Base-by-base conservation (phyloP, 306 rosid species). In the Dryas drummondii region DNA sequence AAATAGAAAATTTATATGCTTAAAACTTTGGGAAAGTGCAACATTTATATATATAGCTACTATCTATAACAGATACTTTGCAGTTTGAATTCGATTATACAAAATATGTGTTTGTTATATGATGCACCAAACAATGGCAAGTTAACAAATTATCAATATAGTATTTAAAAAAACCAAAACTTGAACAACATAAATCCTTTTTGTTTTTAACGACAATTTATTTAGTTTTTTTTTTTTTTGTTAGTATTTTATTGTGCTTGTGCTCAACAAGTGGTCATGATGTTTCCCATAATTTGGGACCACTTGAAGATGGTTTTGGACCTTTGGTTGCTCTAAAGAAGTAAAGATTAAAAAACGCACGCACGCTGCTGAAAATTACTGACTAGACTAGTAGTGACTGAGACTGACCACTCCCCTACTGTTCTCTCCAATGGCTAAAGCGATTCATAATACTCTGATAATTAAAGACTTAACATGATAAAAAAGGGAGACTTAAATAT, bases 281-380 rank as follows among this genome's bases (percentile, higher is more conserved):
- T 69, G 81, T 81, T 84, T 75, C 80, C 79, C 82, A 81, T 79
- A 58, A 69, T 41, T 68, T 67, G 79, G 92, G 96, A 86, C 90
- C 92, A 84, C 88, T 78, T 59, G 49, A 19, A 69, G 52, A 60
- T 5, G 46, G 41, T n/a, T 52, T 53, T 53, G 40, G 37, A 22
- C 22, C 22, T 22, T 40, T 53, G 7, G 2, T 71, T 70, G 45
- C 16, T 55, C 26, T 60, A 15, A 2, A 14, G 1, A 5, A 14
- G 13, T 37, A 14, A 32, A 1, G 13, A 12, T 67, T 17, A 47
- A 47, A 67, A 68, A 3, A 32, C 37, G 37, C 41, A 60, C 46
- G 7, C 49, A 14, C 41, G 49, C 13, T 49, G 68, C 49, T 63
- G 68, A 16, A 32, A 15, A 63, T 41, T 1, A 7, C 22, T 5